Evolutionary conservation across 176 grass and related monocot species (phyloP).

Genomic region (Pharus latifolius): DNA sequence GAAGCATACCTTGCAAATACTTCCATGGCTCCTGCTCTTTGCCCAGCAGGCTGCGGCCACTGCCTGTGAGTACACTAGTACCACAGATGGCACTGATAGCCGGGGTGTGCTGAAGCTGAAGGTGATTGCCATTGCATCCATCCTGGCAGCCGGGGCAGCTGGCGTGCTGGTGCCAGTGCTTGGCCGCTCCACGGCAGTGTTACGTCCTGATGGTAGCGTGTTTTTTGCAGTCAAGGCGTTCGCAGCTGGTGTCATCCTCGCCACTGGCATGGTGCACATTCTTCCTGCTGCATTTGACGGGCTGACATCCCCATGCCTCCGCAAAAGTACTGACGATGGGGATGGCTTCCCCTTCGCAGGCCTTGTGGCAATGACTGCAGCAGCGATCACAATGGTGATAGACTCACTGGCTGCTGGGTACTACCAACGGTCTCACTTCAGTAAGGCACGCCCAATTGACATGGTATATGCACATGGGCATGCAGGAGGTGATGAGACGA

Average conservation of each 20-base stretch:
- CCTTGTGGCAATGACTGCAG: slow-evolving; percentile 70
- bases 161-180: slow-evolving; percentile 76
- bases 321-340: slow-evolving; percentile 18
- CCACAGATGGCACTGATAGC: slow-evolving; percentile 25
- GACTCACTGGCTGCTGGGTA: slow-evolving; percentile 90
- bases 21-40: slow-evolving; percentile 49
- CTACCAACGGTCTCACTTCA: slow-evolving; percentile 71
- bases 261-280: slow-evolving; percentile 92
- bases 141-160: slow-evolving; percentile 58
- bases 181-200: slow-evolving; percentile 41
- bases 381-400: slow-evolving; percentile 73
- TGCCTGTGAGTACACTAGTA: slow-evolving; percentile 37
- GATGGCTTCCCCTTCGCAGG: slow-evolving; percentile 62
- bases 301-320: slow-evolving; percentile 68
- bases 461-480: slow-evolving; percentile 26
- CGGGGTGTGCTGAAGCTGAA: slow-evolving; percentile 38
- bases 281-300: slow-evolving; percentile 63
- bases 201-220: slow-evolving; percentile 51
- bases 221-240: slow-evolving; percentile 92
- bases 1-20: slow-evolving; percentile 22
- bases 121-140: slow-evolving; percentile 71
- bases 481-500: slow-evolving; percentile 2
- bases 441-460: slow-evolving; percentile 69
- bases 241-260: slow-evolving; percentile 78
- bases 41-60: slow-evolving; percentile 31